Conservation (phyloP, 179 eudicot genomes). For the Silene coronaria region DNA sequence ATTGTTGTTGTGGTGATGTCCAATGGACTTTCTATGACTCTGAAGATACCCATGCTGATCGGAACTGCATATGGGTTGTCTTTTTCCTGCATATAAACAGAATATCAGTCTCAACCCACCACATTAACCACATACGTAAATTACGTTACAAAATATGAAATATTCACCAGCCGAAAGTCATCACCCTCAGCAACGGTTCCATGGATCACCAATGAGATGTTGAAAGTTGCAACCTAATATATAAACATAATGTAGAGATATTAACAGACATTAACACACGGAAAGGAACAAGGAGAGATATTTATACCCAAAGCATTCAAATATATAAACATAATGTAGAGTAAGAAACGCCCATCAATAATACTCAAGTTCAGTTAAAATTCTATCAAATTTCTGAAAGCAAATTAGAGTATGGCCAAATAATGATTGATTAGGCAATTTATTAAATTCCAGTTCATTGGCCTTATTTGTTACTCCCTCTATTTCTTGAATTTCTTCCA, state of each 20-base stretch:
- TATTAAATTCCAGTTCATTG: no score
- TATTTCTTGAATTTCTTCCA: no score
- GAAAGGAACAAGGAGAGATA: no score
- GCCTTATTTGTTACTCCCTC: no score
- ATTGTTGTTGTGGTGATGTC: slow-evolving; percentile 90
- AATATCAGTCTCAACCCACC: slow-evolving; percentile 14
- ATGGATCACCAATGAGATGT: slow-evolving; percentile 86
- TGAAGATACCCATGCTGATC: slow-evolving; percentile 62
- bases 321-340: no score
- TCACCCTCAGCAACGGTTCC: slow-evolving; percentile 87
- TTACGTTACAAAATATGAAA: not conserved
- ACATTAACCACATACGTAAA: not conserved
- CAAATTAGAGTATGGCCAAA: no score
- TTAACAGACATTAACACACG: not conserved
- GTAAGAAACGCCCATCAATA: no score
- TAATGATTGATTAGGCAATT: no score
- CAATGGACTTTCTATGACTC: slow-evolving; percentile 77
- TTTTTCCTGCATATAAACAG: slow-evolving; percentile 48
- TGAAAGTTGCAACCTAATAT: slow-evolving; percentile 79
- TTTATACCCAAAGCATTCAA: no score
- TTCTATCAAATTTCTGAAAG: no score
- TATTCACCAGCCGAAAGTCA: slow-evolving; percentile 58
- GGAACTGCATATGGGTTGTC: slow-evolving; percentile 80
- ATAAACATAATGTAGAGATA: slow-evolving; percentile 14
- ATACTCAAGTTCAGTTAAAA: no score